These are phyloP conservation scores for Epicoccum sorghinum DNA, from an alignment of 2,329 filamentous ascomycete species.

Conservation along the genomic window DNA sequence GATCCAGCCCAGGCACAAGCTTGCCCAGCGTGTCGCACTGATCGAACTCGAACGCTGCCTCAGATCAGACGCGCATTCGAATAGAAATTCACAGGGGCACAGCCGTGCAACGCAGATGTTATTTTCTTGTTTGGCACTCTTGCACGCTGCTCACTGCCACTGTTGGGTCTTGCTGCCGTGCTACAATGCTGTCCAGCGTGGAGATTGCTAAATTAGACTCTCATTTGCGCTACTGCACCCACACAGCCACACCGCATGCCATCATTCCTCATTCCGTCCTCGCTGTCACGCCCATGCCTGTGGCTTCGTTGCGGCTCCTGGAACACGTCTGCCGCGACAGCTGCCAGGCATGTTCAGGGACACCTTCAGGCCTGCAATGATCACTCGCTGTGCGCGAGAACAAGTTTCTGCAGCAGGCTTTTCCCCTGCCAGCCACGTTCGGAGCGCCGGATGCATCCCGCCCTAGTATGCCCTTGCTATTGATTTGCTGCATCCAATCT, in stretches of 20 bases:
- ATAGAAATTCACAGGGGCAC: not conserved
- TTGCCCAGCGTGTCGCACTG: not conserved
- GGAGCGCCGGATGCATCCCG: conserved; percentile 13
- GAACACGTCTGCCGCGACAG: conserved; percentile 2
- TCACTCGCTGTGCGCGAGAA: not conserved
- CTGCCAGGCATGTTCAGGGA: not conserved
- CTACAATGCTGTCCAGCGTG: not conserved
- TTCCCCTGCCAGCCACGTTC: conserved; percentile 13
- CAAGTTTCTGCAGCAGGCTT: not conserved
- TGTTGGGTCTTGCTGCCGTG: conserved; percentile 1
- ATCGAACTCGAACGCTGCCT: not conserved
- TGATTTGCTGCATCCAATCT: conserved; percentile 14
- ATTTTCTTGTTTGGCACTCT: not conserved
- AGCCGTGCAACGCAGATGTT: not conserved
- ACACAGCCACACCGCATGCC: conserved; percentile 16
- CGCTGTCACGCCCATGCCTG: not conserved
- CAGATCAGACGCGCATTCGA: too few species aligned
- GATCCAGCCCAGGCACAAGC: not conserved
- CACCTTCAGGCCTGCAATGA: not conserved
- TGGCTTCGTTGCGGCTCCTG: conserved; percentile 7
- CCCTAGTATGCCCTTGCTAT: conserved; percentile 15
- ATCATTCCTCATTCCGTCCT: conserved; percentile 6
- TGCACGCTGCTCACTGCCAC: not conserved
- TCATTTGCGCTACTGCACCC: conserved; percentile 8
- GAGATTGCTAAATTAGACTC: conserved; percentile 5